phyloP scores from a whole-genome alignment of 2,329 filamentous ascomycete species.

The Ilyonectria robusta region DNA sequence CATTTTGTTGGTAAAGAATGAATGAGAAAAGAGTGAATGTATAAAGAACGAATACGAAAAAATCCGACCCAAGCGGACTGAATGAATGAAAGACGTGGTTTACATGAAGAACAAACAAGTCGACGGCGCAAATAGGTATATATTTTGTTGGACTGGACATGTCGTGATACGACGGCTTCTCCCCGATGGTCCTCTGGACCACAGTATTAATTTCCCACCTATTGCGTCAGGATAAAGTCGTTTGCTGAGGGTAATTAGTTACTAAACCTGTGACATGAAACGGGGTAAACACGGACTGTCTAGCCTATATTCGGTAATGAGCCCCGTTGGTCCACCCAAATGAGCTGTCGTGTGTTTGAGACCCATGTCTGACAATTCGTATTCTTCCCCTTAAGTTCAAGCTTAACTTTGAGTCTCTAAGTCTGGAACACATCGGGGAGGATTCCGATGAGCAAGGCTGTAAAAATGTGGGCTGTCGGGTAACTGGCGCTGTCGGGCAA shows the following conservation, averaged over 20 bases:
- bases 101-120: neutral
- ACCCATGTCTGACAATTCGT: neutral
- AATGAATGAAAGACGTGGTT: slow-evolving; percentile 3
- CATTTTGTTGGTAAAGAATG: slow-evolving; percentile 17
- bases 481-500: no score
- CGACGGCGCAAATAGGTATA: neutral
- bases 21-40: slow-evolving; percentile 4
- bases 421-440: neutral
- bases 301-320: neutral
- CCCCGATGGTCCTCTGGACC: neutral
- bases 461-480: no score
- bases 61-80: neutral
- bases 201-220: neutral
- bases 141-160: neutral
- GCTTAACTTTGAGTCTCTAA: neutral
- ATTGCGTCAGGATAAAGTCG: neutral
- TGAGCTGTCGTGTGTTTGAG: neutral
- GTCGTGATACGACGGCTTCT: neutral
- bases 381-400: neutral
- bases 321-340: neutral
- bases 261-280: neutral
- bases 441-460: neutral
- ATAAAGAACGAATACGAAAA: neutral
- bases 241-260: neutral
- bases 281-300: neutral